Conservation (phyloP, 768 basidiomycete species). For the Daedalea quercina region DNA sequence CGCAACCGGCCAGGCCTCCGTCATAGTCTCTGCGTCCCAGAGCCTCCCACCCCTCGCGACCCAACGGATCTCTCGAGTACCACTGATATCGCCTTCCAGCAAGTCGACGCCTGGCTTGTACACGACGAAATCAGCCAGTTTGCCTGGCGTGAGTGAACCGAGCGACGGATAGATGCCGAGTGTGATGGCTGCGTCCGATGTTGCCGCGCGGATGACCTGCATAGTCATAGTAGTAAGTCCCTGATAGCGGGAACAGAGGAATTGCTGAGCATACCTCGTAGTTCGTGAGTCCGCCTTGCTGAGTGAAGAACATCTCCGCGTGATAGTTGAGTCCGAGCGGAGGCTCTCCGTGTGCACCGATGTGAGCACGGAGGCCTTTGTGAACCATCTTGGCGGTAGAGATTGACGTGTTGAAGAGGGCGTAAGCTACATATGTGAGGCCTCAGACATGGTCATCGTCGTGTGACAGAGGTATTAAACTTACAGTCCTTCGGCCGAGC, state of each 20-base stretch:
- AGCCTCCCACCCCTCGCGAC: slow-evolving; percentile 65
- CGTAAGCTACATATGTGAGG: slow-evolving; percentile 46
- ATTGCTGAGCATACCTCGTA: slow-evolving; percentile 45
- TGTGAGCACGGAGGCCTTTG: slow-evolving; percentile 53
- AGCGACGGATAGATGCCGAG: slow-evolving; percentile 57
- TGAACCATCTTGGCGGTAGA: slow-evolving; percentile 66
- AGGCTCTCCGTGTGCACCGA: slow-evolving; percentile 69
- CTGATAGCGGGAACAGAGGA: not conserved
- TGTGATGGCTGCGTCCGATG: slow-evolving; percentile 55
- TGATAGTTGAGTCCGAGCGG: slow-evolving; percentile 75
- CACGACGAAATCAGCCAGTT: slow-evolving; percentile 66
- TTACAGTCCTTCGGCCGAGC: slow-evolving; percentile 53
- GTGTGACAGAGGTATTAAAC: slow-evolving; percentile 16
- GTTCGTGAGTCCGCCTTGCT: slow-evolving; percentile 57
- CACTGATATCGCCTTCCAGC: slow-evolving; percentile 42
- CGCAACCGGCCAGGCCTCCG: slow-evolving; percentile 64
- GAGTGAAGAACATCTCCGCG: slow-evolving; percentile 62
- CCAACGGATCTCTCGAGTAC: slow-evolving; percentile 43
- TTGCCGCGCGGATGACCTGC: slow-evolving; percentile 65
- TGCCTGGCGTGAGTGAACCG: slow-evolving; percentile 56
- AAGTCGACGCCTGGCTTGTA: slow-evolving; percentile 59
- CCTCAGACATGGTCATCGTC: no score
- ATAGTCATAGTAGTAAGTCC: not conserved
- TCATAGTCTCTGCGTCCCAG: slow-evolving; percentile 63
- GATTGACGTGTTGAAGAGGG: slow-evolving; percentile 61